Conservation (phyloP, 805 yeast genomes). For the Ogataea saltuana region DNA sequence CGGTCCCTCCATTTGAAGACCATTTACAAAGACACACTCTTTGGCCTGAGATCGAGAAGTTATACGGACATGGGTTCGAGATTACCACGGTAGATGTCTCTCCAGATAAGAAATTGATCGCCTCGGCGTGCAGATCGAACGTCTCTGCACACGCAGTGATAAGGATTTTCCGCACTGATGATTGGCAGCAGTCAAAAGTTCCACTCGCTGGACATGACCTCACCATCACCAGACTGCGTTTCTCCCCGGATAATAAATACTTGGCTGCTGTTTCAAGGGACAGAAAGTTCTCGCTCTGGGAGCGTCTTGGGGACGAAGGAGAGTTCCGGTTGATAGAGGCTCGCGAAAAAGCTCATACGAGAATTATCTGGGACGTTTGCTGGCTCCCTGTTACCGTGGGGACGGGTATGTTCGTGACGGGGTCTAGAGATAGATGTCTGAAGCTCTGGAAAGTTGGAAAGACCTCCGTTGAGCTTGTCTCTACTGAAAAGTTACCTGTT, state of each 20-base stretch:
- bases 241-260: conserved; percentile 65
- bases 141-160: conserved; percentile 81
- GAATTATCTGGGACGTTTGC: conserved; percentile 94
- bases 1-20: conserved; percentile 81
- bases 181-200: conserved; percentile 60
- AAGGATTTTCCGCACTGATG: conserved; percentile 63
- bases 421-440: conserved; percentile 77
- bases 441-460: conserved; percentile 59
- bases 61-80: conserved; percentile 98
- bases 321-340: conserved; percentile 31
- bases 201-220: conserved; percentile 72
- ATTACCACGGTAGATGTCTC: conserved; percentile 75
- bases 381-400: conserved; percentile 65
- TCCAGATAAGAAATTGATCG: conserved; percentile 61
- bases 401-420: conserved; percentile 66
- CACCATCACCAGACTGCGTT: conserved; percentile 81
- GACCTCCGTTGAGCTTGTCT: conserved; percentile 35
- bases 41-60: conserved; percentile 93
- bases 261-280: conserved; percentile 85
- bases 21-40: conserved; percentile 86
- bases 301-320: conserved; percentile 33
- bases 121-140: conserved; percentile 92
- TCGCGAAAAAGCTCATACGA: conserved; percentile 74
- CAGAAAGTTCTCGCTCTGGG: conserved; percentile 80
- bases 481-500: conserved; percentile 45